These are phyloP conservation scores for Scleroderma bovista DNA, from an alignment of 768 basidiomycete genomes.

Conservation along the genomic window DNA sequence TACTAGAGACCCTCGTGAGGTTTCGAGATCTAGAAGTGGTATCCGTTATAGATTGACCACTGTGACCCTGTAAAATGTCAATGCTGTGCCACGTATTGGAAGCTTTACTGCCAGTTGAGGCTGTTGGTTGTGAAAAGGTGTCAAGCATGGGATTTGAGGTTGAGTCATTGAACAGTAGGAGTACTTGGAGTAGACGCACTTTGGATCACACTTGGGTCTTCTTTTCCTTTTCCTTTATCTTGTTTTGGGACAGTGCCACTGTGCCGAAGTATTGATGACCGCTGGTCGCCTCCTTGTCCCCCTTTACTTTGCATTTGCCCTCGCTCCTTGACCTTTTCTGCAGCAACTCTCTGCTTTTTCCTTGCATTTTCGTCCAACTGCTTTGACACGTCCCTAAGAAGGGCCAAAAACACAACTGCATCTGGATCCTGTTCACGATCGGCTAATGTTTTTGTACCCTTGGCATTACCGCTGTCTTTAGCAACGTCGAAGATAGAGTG, in stretches of 20 bases:
- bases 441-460: neutral
- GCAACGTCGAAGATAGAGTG: constrained; percentile 5
- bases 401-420: constrained; percentile 16
- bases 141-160: neutral
- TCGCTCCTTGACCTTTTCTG: constrained; percentile 7
- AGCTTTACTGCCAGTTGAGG: neutral
- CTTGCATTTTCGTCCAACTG: constrained; percentile 21
- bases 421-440: constrained; percentile 18
- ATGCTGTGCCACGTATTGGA: neutral
- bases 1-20: neutral
- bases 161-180: neutral
- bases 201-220: neutral
- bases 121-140: neutral
- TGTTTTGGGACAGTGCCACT: neutral
- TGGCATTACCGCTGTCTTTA: neutral
- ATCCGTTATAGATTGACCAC: neutral
- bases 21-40: neutral
- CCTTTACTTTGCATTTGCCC: constrained; percentile 1
- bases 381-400: constrained; percentile 18
- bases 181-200: neutral
- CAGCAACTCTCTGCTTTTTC: constrained; percentile 19
- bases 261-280: too few species aligned
- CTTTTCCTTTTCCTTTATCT: neutral
- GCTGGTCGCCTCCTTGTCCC: neutral
- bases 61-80: too few species aligned